Evolutionary conservation across 2,329 filamentous ascomycete species (phyloP).

Genomic region (Didymella sp.): DNA sequence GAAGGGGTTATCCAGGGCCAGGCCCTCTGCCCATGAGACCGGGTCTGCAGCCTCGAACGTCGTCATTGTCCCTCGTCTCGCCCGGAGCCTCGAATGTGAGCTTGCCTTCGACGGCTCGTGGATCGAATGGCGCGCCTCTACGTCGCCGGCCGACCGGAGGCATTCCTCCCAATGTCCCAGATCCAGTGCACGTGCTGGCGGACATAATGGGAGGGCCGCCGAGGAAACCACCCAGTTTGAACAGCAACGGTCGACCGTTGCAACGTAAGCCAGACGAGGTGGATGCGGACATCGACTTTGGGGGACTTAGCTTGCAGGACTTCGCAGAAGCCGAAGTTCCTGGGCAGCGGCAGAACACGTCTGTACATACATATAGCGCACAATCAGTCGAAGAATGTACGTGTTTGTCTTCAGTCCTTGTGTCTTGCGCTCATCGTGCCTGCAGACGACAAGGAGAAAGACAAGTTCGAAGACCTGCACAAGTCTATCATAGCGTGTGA

Average conservation of each 20-base stretch:
- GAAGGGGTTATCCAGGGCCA: slow-evolving; percentile 74
- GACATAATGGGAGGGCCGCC: slow-evolving; percentile 60
- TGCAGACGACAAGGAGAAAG: slow-evolving; percentile 77
- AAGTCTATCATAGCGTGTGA: slow-evolving; percentile 88
- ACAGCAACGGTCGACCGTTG: slow-evolving; percentile 27
- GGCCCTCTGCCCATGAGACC: slow-evolving; percentile 73
- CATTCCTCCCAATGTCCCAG: slow-evolving; percentile 63
- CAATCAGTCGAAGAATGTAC: slow-evolving; percentile 77
- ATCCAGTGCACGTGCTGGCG: slow-evolving; percentile 75
- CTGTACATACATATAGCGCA: slow-evolving; percentile 59
- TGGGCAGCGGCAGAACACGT: slow-evolving; percentile 38
- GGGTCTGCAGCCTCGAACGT: slow-evolving; percentile 72
- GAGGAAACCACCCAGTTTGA: slow-evolving; percentile 33
- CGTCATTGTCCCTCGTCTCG: slow-evolving; percentile 76
- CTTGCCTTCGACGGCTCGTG: slow-evolving; percentile 69
- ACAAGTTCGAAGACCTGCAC: slow-evolving; percentile 89
- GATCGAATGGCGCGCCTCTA: slow-evolving; percentile 68
- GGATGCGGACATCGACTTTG: slow-evolving; percentile 77
- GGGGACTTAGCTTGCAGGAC: slow-evolving; percentile 75
- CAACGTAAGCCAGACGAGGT: slow-evolving; percentile 58
- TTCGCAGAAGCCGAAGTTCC: slow-evolving; percentile 59
- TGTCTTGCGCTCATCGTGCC: slow-evolving; percentile 37
- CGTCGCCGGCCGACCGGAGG: slow-evolving; percentile 65
- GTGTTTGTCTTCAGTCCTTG: slow-evolving; percentile 47
- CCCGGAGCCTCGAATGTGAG: slow-evolving; percentile 79